Conservation (phyloP, 495 filamentous ascomycete species). For the Hyaloscypha bicolor region DNA sequence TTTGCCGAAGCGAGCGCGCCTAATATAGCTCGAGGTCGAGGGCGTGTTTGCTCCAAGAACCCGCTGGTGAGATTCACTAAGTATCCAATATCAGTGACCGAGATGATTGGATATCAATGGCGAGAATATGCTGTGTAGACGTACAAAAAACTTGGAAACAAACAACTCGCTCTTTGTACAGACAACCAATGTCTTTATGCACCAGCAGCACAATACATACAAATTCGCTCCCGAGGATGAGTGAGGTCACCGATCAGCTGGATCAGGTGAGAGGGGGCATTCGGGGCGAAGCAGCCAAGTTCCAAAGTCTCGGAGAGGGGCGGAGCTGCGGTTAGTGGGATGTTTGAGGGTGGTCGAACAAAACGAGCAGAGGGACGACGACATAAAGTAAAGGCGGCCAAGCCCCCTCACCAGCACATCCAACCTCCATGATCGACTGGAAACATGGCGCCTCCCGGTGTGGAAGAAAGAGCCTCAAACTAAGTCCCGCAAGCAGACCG, state of each 20-base stretch:
- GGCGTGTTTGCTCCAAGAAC: background rate
- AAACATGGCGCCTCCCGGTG: background rate
- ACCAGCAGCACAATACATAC: constrained; percentile 16
- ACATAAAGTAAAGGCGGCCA: constrained; percentile 2
- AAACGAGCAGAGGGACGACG: background rate
- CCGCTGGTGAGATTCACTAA: background rate
- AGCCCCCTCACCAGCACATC: background rate
- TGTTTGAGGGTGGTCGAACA: too few species aligned
- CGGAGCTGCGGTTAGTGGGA: background rate
- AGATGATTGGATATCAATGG: background rate
- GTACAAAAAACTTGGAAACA: constrained; percentile 2
- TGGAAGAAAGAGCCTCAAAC: background rate
- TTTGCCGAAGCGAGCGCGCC: background rate
- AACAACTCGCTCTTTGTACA: constrained; percentile 9
- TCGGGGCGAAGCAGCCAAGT: constrained; percentile 5
- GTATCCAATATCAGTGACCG: constrained; percentile 1
- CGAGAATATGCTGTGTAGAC: background rate
- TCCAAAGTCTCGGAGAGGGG: background rate
- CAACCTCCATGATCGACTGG: background rate
- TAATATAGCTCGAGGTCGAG: background rate
- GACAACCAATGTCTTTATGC: constrained; percentile 2
- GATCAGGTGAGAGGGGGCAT: constrained; percentile 10
- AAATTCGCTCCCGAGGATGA: background rate
- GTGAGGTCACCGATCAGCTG: constrained; percentile 1
- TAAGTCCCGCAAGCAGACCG: background rate